These are phyloP conservation scores for Oryza nivara DNA, from an alignment of 176 grass and related monocot species.

Conservation along the genomic window DNA sequence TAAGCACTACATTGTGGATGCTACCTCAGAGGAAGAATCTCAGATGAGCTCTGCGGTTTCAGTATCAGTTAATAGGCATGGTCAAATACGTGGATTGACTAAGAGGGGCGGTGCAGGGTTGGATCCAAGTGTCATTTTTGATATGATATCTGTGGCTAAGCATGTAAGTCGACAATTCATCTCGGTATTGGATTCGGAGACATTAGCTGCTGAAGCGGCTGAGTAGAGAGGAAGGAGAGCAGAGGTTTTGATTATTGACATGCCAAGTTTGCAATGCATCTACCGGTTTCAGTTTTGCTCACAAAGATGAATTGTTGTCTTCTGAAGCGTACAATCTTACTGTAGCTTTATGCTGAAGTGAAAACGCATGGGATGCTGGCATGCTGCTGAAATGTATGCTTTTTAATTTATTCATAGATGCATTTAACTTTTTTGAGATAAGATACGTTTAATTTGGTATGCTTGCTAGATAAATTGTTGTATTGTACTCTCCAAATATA, in stretches of 20 bases:
- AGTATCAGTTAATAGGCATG: conserved; percentile 71
- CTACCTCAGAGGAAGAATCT: conserved; percentile 83
- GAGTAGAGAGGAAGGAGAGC: conserved; percentile 19
- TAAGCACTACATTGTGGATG: conserved; percentile 79
- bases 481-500: no score
- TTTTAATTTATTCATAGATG: no score
- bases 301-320: no score
- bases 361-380: no score
- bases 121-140: conserved; percentile 77
- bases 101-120: conserved; percentile 77
- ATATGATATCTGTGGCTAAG: conserved; percentile 87
- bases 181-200: conserved; percentile 60
- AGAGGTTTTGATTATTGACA: neutral
- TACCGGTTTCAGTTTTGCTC: neutral
- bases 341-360: neutral
- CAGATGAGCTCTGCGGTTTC: conserved; percentile 89
- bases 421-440: no score
- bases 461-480: no score
- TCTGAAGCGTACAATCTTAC: no score
- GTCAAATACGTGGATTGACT: conserved; percentile 73
- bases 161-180: conserved; percentile 65
- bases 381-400: no score
- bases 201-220: conserved; percentile 58
- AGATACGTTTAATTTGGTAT: no score
- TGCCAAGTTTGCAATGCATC: neutral